phyloP scores from a whole-genome alignment of 2,329 filamentous ascomycete genomes.

The Aspergillus luchuensis region DNA sequence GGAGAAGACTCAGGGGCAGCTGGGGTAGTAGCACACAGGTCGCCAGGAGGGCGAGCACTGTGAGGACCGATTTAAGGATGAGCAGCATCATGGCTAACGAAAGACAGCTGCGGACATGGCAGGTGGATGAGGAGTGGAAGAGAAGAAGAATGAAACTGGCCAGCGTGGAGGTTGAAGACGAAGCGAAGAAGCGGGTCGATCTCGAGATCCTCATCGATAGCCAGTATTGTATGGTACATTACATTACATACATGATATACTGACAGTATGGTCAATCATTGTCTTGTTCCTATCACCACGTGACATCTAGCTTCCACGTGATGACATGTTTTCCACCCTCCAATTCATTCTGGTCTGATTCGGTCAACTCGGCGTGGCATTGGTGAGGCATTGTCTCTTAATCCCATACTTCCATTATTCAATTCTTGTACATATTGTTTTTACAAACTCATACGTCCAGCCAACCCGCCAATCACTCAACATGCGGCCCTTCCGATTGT shows the following conservation, averaged over 20 bases:
- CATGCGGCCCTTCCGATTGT: conserved; percentile 21
- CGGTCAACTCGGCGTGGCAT: not conserved
- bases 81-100: conserved; percentile 34
- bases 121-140: not conserved
- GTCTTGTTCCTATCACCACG: not conserved
- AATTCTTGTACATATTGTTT: not conserved
- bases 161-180: conserved; percentile 7
- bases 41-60: conserved; percentile 36
- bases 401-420: not conserved
- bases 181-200: not conserved
- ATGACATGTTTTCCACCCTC: not conserved
- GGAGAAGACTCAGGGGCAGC: conserved; percentile 36
- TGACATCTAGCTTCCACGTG: not conserved
- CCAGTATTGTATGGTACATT: not conserved
- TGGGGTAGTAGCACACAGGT: conserved; percentile 39
- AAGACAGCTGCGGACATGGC: conserved; percentile 5
- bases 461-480: not conserved
- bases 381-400: not conserved
- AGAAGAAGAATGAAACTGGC: not conserved
- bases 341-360: not conserved
- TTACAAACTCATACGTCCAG: not conserved
- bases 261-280: not conserved
- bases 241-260: not conserved
- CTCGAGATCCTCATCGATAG: not conserved
- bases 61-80: conserved; percentile 34